phyloP scores from a whole-genome alignment of 495 filamentous ascomycete genomes.

The Saxispiralis lemnorum region DNA sequence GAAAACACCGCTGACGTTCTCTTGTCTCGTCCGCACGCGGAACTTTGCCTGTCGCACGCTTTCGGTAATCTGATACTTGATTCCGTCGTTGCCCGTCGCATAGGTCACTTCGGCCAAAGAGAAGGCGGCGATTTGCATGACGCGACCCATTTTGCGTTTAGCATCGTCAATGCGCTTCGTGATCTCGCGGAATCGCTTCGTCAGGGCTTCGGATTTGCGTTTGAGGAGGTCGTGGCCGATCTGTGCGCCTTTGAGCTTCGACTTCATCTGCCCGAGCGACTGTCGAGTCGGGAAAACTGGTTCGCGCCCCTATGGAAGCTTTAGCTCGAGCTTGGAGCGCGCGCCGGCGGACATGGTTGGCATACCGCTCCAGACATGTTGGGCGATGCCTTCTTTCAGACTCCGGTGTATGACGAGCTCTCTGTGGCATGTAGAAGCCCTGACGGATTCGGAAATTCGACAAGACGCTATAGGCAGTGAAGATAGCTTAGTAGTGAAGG shows the following conservation, averaged over 20 bases:
- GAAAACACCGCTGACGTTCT: conserved; percentile 94
- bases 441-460: too few species aligned
- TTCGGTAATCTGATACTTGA: conserved; percentile 93
- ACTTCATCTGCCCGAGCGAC: conserved; percentile 91
- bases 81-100: conserved; percentile 86
- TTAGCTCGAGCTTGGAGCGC: background rate
- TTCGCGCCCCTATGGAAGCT: conserved; percentile 49
- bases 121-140: conserved; percentile 98
- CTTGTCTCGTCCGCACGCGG: conserved; percentile 80
- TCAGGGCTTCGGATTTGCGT: conserved; percentile 29
- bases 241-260: conserved; percentile 85
- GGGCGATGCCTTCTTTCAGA: background rate
- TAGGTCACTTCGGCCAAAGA: conserved; percentile 96
- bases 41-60: conserved; percentile 84
- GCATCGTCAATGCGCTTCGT: conserved; percentile 94
- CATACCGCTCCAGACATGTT: conserved; percentile 1
- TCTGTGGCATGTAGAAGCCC: too few species aligned
- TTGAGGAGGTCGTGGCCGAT: conserved; percentile 30
- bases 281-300: conserved; percentile 96
- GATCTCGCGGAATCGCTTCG: conserved; percentile 50
- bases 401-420: too few species aligned
- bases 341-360: background rate
- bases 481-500: too few species aligned
- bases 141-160: conserved; percentile 97
- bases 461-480: too few species aligned